Percentiles rank a stretch among this genome's conserved stretches.
phyloP scores from a whole-genome alignment of 1,139 yeast genomes.

The Pichia cactophila region DNA sequence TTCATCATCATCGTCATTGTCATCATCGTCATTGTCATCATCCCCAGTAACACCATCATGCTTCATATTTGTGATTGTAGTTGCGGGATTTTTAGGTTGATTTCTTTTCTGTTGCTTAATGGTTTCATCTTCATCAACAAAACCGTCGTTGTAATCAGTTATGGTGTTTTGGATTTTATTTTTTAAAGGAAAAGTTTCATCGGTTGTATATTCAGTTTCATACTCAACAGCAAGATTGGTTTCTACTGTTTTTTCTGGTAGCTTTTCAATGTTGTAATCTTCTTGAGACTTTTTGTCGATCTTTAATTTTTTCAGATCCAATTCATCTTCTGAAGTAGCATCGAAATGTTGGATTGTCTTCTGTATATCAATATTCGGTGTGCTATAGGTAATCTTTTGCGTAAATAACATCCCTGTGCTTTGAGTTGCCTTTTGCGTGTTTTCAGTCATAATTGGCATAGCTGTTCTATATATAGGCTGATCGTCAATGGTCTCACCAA shows the following conservation, averaged over 20 bases:
- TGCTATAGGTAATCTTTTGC: neutral
- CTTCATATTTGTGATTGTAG: no score
- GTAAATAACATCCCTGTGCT: neutral
- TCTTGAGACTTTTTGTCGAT: neutral
- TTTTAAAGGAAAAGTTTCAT: neutral
- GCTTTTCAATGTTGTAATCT: neutral
- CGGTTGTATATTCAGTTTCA: neutral
- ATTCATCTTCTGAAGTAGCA: neutral
- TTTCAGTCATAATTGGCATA: no score
- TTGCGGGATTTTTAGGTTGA: no score
- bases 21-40: neutral
- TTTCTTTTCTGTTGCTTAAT: no score
- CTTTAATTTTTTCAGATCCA: neutral
- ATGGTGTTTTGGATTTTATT: no score
- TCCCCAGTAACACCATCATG: no score
- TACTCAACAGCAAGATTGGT: neutral
- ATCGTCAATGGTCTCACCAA: no score
- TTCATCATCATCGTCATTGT: conserved; percentile 7
- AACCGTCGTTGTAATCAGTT: no score
- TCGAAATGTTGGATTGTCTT: neutral
- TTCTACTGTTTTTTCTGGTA: neutral
- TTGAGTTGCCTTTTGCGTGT: no score
- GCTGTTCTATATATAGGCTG: no score
- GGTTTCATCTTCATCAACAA: neutral
- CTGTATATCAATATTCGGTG: neutral